Evolutionary conservation across 2,329 filamentous ascomycete genomes (phyloP).

Genomic region (Amauroascus verrucosus): DNA sequence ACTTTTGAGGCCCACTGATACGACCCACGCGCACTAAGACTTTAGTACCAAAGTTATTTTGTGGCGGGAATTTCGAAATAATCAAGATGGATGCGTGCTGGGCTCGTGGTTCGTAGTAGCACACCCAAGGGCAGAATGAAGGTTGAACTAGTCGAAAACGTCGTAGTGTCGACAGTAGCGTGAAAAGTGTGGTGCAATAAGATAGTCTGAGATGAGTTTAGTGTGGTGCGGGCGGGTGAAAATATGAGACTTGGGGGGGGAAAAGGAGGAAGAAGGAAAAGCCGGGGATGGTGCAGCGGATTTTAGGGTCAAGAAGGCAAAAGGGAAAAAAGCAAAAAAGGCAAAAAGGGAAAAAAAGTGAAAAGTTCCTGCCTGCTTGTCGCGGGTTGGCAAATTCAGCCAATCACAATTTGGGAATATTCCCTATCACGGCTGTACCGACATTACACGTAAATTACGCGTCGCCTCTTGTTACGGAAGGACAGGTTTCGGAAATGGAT

Average conservation of each 20-base stretch:
- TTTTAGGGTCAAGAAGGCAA: neutral
- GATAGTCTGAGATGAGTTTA: conserved; percentile 8
- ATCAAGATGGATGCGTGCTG: neutral
- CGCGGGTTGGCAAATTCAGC: neutral
- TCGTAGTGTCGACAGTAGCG: conserved; percentile 12
- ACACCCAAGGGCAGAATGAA: neutral
- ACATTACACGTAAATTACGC: neutral
- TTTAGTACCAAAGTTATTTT: conserved; percentile 11
- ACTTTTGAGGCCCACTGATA: conserved; percentile 8
- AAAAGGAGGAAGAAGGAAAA: neutral
- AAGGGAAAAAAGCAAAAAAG: neutral
- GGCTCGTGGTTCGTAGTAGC: conserved; percentile 6
- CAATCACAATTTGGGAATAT: neutral
- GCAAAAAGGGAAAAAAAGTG: neutral
- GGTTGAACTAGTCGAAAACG: conserved; percentile 12
- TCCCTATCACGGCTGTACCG: neutral
- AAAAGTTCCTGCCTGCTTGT: neutral
- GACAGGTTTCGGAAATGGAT: neutral
- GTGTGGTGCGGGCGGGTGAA: neutral
- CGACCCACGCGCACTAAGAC: conserved; percentile 9
- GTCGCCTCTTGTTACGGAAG: neutral
- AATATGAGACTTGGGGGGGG: neutral
- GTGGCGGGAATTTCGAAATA: conserved; percentile 5
- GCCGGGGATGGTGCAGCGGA: conserved; percentile 2
- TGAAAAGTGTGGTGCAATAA: conserved; percentile 2